Conservation (phyloP, 75 land plant species). For the Picea glauca region DNA sequence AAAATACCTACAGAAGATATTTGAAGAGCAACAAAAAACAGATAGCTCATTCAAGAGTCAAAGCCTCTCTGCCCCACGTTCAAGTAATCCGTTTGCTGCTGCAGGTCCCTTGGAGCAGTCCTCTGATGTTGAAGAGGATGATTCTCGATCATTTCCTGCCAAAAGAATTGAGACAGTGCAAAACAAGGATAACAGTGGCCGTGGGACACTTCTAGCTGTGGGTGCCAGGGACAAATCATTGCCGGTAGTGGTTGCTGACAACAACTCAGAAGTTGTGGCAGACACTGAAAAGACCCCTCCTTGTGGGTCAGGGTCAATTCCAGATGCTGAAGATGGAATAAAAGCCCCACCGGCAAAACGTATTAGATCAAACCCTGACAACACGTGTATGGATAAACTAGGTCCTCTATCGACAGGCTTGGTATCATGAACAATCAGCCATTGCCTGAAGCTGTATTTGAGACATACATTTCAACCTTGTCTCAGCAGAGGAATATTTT, state of each 20-base stretch:
- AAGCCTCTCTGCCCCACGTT: background rate
- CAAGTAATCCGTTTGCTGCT: background rate
- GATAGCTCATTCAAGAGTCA: constrained; percentile 5
- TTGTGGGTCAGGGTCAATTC: background rate
- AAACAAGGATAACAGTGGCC: background rate
- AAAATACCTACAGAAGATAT: constrained; percentile 32
- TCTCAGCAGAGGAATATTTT: background rate
- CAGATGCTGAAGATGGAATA: background rate
- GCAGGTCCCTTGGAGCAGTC: background rate
- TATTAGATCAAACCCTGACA: background rate
- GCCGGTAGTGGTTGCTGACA: too few species aligned
- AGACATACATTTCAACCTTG: background rate
- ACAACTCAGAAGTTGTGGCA: background rate
- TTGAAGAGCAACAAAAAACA: constrained; percentile 43
- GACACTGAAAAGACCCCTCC: background rate
- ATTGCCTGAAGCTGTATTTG: background rate
- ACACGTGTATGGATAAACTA: background rate
- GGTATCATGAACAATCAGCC: background rate
- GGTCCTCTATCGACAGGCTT: background rate
- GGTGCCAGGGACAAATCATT: background rate
- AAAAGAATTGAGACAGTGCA: background rate
- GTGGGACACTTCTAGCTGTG: background rate
- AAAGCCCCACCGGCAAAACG: constrained; percentile 1
- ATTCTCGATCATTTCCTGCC: background rate
- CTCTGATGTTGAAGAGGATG: background rate